Evolutionary conservation across 2,329 filamentous ascomycete species (phyloP), one percentile per base, ranked within the genome.

Genomic region (Ambrosiella cleistominuta): DNA sequence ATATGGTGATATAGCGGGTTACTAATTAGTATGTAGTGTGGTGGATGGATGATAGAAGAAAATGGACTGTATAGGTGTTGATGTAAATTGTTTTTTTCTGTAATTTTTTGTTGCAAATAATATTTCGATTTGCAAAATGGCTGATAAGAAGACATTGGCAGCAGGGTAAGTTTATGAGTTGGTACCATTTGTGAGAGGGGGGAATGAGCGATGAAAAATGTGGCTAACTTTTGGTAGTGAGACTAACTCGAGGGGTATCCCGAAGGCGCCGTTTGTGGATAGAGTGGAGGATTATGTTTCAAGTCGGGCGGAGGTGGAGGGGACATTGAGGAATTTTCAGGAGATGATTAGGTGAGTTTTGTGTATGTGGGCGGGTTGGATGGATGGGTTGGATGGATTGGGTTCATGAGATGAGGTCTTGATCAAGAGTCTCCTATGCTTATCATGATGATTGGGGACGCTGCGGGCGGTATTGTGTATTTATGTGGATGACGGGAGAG

Each of bases 251-350:
- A 79, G 88, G 65, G 88, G 88, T 61, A 94, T 94, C 61, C 88
- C 88, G 27, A 80, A 80, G 66, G 88, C 88, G 63, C 87, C 87
- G 5, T 93, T 93, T 68, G 86, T 93, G 67, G 86, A 93, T 71
- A 86, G 84, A 65, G 86, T 93, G 62, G 88, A 94, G 69, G 87
- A 94, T 72, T 94, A 91, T 74, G 84, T 93, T 60, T 75, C 85
- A 50, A 81, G 85, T 47, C 80, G 86, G 57, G 80, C 80, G 42
- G 86, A 94, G 66, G 88, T 93, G 64, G 88, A 94, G 68, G 75
- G 78, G 51, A 90, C 86, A 13, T 75, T 94, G 66, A 83, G 85
- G 67, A 88, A 79, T 69, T 94, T 94, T 69, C 87, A 91, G 68
- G 88, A 94, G 74, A 93, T 94, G 87, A 94, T 94, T 64, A 88